These are phyloP conservation scores for Penicillium sclerotigenum DNA, from an alignment of 2,329 filamentous ascomycete genomes.

Conservation along the genomic window DNA sequence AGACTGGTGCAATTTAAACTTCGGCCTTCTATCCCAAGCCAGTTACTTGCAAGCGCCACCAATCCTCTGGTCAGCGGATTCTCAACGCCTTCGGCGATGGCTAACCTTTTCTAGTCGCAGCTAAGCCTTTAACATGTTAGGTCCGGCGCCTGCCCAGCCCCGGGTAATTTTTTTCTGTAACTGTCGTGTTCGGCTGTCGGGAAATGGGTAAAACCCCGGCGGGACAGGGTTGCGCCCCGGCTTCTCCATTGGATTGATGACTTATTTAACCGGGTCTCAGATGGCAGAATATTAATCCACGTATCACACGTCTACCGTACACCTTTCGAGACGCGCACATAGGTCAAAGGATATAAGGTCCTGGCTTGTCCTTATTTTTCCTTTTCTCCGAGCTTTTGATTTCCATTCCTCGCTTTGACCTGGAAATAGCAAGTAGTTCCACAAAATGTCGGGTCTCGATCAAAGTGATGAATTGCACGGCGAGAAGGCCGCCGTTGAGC, in stretches of 20 bases:
- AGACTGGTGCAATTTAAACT: neutral
- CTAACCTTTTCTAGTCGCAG: neutral
- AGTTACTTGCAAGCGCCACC: neutral
- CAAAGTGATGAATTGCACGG: neutral
- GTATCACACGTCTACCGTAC: neutral
- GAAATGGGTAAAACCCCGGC: neutral
- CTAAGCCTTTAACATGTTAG: neutral
- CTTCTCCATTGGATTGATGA: neutral
- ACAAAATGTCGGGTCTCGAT: neutral
- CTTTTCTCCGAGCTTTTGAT: neutral
- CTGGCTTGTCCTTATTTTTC: neutral
- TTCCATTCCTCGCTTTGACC: neutral
- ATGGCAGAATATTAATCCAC: slow-evolving; percentile 3
- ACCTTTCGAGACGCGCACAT: neutral
- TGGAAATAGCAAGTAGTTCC: neutral
- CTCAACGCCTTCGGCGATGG: neutral
- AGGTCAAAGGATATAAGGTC: neutral
- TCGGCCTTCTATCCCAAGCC: neutral
- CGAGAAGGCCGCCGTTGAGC: slow-evolving; percentile 25
- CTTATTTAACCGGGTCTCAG: neutral
- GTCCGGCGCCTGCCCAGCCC: neutral
- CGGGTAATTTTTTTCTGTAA: neutral
- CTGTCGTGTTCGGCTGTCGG: neutral
- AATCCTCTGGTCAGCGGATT: neutral
- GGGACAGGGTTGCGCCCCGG: neutral